Conservation (phyloP, 345 rosid genomes). For the Sonneratia alba region DNA sequence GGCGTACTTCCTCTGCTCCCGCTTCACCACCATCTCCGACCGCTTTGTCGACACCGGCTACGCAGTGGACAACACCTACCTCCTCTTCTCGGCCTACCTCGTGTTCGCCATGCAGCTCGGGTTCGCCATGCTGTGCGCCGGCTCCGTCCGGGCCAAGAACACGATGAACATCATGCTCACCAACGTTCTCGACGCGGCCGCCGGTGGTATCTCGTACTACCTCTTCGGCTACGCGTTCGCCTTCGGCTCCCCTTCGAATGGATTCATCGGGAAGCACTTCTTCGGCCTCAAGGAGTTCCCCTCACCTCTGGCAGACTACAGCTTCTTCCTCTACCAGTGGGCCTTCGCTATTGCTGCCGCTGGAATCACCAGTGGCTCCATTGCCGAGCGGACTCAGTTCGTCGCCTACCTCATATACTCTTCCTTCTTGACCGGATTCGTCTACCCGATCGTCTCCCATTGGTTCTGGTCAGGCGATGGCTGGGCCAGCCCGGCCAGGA, state of each 20-base stretch:
- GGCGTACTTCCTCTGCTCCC: slow-evolving; percentile 35
- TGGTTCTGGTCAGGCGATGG: slow-evolving; percentile 64
- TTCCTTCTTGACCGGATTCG: slow-evolving; percentile 52
- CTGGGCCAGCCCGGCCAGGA: slow-evolving; percentile 43
- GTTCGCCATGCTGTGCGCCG: slow-evolving; percentile 25
- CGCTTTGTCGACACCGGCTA: slow-evolving; percentile 36
- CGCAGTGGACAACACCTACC: slow-evolving; percentile 51
- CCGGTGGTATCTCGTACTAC: slow-evolving; percentile 18
- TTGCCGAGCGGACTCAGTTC: slow-evolving; percentile 66
- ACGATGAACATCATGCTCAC: slow-evolving; percentile 23
- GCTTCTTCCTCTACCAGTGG: slow-evolving; percentile 54
- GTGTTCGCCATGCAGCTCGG: slow-evolving; percentile 62
- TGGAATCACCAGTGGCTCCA: slow-evolving; percentile 59
- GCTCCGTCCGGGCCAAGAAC: slow-evolving; percentile 23
- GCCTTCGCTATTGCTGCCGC: slow-evolving; percentile 54
- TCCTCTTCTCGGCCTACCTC: slow-evolving; percentile 62
- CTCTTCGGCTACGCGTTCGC: slow-evolving; percentile 18
- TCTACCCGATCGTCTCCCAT: slow-evolving; percentile 53
- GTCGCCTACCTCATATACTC: slow-evolving; percentile 59
- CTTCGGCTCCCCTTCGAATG: slow-evolving; percentile 17
- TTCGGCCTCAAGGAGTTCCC: slow-evolving; percentile 17
- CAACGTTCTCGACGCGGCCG: slow-evolving; percentile 19
- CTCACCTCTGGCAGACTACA: slow-evolving; percentile 27
- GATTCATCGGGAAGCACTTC: slow-evolving; percentile 17
- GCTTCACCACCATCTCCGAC: slow-evolving; percentile 20